Evolutionary conservation across 441 rosid species (phyloP).

Genomic region (Erodium texanum): DNA sequence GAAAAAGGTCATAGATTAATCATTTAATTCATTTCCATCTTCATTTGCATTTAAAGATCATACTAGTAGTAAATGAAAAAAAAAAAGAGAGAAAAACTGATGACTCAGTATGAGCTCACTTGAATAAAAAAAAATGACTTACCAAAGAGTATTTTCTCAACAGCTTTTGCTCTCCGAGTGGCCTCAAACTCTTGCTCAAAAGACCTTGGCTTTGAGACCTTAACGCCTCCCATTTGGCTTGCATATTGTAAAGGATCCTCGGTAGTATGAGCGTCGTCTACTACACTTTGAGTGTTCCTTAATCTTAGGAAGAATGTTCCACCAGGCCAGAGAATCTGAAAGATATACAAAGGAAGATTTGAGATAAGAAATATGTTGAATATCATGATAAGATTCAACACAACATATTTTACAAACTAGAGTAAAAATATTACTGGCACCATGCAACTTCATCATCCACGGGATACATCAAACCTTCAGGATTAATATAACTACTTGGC

Average conservation of each 20-base stretch:
- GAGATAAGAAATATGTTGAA: background rate
- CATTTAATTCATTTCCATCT: background rate
- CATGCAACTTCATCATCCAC: too few species aligned
- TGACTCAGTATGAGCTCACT: background rate
- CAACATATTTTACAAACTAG: too few species aligned
- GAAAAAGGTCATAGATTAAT: background rate
- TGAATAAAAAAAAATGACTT: slow-evolving; percentile 19
- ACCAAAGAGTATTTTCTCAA: slow-evolving; percentile 83
- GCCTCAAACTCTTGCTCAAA: slow-evolving; percentile 85
- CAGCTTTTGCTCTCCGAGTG: slow-evolving; percentile 71
- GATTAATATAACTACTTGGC: too few species aligned
- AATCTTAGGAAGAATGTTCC: slow-evolving; percentile 68
- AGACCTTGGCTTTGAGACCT: slow-evolving; percentile 43
- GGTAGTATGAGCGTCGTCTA: slow-evolving; percentile 28
- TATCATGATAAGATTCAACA: background rate
- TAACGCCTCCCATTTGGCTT: slow-evolving; percentile 49
- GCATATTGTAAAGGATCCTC: slow-evolving; percentile 30
- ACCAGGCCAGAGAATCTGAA: slow-evolving; percentile 83
- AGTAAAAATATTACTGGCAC: too few species aligned
- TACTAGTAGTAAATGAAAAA: background rate
- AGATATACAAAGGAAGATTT: slow-evolving; percentile 11
- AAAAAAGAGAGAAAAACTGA: background rate
- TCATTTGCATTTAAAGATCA: background rate
- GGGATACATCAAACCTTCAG: too few species aligned
- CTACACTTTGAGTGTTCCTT: slow-evolving; percentile 26